Evolutionary conservation across 495 filamentous ascomycete genomes (phyloP).

Genomic region (Trichoderma gamsii): DNA sequence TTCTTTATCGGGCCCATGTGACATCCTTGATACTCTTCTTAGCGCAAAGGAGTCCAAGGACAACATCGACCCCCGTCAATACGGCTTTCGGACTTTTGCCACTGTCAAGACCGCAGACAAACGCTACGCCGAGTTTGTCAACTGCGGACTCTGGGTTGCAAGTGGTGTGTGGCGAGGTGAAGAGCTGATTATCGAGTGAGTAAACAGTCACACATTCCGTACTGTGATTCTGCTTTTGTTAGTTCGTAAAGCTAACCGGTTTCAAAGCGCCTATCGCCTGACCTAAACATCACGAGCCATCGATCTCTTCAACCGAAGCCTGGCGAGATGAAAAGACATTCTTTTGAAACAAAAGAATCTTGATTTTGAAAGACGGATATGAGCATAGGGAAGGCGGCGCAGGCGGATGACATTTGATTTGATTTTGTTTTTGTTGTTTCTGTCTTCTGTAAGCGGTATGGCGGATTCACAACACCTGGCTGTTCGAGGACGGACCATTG

Average conservation of each 20-base stretch:
- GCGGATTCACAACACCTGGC: background rate
- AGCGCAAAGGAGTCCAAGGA: constrained; percentile 44
- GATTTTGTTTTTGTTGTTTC: background rate
- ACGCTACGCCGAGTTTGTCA: constrained; percentile 52
- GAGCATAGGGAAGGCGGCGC: constrained; percentile 6
- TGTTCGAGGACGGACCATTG: background rate
- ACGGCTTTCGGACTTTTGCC: constrained; percentile 52
- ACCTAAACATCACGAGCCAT: background rate
- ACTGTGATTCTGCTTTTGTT: background rate
- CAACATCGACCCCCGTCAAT: constrained; percentile 48
- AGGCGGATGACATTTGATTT: background rate
- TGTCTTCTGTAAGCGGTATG: background rate
- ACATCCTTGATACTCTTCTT: constrained; percentile 52
- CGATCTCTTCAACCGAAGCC: background rate
- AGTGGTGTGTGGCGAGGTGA: constrained; percentile 53
- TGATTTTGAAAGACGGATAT: background rate
- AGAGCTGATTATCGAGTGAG: constrained; percentile 39
- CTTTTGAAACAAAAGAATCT: background rate
- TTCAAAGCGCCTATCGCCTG: constrained; percentile 14
- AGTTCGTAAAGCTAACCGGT: background rate
- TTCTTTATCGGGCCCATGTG: constrained; percentile 52
- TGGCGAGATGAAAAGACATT: background rate
- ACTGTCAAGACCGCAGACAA: constrained; percentile 57
- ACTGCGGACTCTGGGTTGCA: constrained; percentile 57
- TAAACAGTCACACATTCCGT: background rate